Base-by-base conservation (phyloP, 345 rosid genomes). In the Sonneratia caseolaris region DNA sequence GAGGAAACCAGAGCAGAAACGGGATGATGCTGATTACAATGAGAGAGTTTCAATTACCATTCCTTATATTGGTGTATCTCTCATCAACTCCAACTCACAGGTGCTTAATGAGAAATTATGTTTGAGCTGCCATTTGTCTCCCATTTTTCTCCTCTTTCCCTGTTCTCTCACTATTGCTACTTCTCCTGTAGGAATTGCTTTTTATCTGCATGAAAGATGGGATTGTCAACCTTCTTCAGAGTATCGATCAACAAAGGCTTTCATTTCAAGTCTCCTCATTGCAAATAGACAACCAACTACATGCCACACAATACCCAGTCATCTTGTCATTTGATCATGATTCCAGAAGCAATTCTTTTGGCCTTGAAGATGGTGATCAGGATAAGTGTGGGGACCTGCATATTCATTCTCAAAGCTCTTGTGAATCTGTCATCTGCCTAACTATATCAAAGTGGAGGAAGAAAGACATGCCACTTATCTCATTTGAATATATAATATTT, bases 261-360 rank as follows among this genome's bases (percentile, higher is more conserved):
- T 86, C 81, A 72, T 86, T 90, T 84, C 87, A 84, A 72, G 78
- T 91, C 49, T 81, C 86, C 66, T 89, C 89, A 72, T 67, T 93
- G 74, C 98, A 93, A 84, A 82, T 93, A 69, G 98, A 93, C 79
- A 93, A 93, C 80, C 91, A 88, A 72, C 79, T 89, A 73, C 89
- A 51, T n/a, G 76, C 73, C 73, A 82, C 94, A 43, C 84, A 92
- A 24, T 91, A 87, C 81, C 98, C 97, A 72, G 97, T 93, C 59
- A 79, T 89, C 78, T 79, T 93, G 80, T 93, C 94, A 74, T 93
- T 93, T 75, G 84, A 81, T 82, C 84, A 72, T 72, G 88, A 80
- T 65, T 75, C 73, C 73, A 84, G 80, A 82, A 77, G 78, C 77
- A 82, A 74, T 65, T 79, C 68, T 67, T 71, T 77, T 69, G 77